Evolutionary conservation across 2,329 filamentous ascomycete genomes (phyloP).

Genomic region (Alternaria panax): DNA sequence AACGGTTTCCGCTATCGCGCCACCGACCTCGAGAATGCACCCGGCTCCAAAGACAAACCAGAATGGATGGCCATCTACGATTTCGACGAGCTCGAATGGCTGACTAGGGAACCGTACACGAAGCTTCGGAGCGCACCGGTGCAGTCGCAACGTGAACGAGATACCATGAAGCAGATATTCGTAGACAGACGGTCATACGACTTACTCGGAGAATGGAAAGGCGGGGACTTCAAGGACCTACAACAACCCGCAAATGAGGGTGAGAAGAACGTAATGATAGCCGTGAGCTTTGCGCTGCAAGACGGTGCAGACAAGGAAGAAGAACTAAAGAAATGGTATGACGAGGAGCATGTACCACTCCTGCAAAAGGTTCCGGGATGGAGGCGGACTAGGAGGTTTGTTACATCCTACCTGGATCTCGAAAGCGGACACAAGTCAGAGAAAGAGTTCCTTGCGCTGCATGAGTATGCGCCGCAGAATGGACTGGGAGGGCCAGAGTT

Average conservation of each 20-base stretch:
- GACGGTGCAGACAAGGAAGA: constrained; percentile 60
- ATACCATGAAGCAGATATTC: constrained; percentile 69
- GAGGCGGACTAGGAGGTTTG: constrained; percentile 75
- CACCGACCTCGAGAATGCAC: constrained; percentile 59
- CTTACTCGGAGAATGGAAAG: constrained; percentile 63
- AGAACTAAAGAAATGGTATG: constrained; percentile 72
- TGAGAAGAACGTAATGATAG: constrained; percentile 63
- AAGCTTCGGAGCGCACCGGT: constrained; percentile 65
- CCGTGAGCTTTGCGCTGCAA: constrained; percentile 67
- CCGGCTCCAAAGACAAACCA: constrained; percentile 58
- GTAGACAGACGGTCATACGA: constrained; percentile 78
- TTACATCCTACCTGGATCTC: constrained; percentile 65
- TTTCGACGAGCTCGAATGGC: constrained; percentile 74
- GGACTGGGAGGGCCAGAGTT: constrained; percentile 71
- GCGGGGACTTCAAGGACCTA: constrained; percentile 64
- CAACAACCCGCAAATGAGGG: constrained; percentile 68
- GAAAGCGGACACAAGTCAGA: constrained; percentile 48
- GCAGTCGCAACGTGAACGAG: constrained; percentile 66
- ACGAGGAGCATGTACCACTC: constrained; percentile 76
- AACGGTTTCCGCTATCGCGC: constrained; percentile 84
- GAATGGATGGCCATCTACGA: constrained; percentile 85
- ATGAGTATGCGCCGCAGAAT: constrained; percentile 75
- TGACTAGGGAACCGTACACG: constrained; percentile 75
- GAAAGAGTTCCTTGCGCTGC: constrained; percentile 68
- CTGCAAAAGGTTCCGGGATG: constrained; percentile 79